A percentile compares a stretch with the other conserved stretches of the same genome.
Evolutionary conservation across 495 filamentous ascomycete species (phyloP).

Genomic region (Xylaria grammica): DNA sequence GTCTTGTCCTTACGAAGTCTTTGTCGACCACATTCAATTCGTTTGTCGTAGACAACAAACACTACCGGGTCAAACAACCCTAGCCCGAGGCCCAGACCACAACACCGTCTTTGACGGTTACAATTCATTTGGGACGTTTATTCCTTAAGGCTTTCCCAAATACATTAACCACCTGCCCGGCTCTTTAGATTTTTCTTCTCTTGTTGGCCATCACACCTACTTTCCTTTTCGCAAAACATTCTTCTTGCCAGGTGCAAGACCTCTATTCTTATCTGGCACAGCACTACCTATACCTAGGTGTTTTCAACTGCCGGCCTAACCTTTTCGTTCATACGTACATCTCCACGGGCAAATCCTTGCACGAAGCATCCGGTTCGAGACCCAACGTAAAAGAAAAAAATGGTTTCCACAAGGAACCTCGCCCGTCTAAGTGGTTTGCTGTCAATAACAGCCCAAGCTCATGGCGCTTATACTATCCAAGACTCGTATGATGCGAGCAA

Average conservation of each 20-base stretch:
- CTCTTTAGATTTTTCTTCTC: background rate
- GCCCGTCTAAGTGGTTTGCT: conserved; percentile 29
- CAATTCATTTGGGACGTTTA: background rate
- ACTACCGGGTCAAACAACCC: background rate
- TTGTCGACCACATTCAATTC: conserved; percentile 7
- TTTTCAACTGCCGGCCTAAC: conserved; percentile 7
- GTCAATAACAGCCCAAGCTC: conserved; percentile 34
- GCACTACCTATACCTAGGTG: background rate
- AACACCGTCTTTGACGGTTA: conserved; percentile 5
- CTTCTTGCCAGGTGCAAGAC: conserved; percentile 37
- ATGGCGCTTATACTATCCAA: conserved; percentile 45
- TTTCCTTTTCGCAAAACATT: conserved; percentile 24
- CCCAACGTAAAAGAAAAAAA: conserved; percentile 20
- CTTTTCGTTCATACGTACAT: background rate
- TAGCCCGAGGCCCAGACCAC: background rate
- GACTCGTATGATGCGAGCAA: conserved; percentile 55
- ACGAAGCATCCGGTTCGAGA: background rate
- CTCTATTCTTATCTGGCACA: background rate
- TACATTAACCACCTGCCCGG: background rate
- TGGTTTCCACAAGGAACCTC: conserved; percentile 28
- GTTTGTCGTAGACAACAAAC: conserved; percentile 14
- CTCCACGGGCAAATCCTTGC: background rate
- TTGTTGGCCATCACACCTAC: background rate
- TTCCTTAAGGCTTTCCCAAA: conserved; percentile 9
- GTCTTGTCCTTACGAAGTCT: background rate